Base-by-base conservation (phyloP, 2,329 filamentous ascomycete species). In the Epichloe bromicola region DNA sequence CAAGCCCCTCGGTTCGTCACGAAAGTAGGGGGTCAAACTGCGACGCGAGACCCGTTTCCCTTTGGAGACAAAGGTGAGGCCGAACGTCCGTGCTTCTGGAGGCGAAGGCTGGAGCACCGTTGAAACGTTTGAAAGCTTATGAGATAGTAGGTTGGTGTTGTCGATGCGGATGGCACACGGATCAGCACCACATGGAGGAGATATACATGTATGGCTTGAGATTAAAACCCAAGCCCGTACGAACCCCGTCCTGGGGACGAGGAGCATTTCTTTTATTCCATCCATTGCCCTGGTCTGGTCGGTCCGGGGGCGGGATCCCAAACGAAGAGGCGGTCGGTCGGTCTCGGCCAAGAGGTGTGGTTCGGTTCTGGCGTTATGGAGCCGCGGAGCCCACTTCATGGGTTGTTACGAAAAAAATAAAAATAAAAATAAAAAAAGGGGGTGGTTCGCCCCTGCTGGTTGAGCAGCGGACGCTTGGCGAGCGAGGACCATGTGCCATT, bases 311-410 rank as follows among this genome's bases (percentile, higher is more conserved):
- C 17, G 39, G 39, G 30, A 48, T 48, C 40, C 51, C 38, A 41
- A n/a, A 44, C 37, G 23, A 47, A 26, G n/a, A 40, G 48, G 36
- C 44, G 43, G 51, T 48, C 45, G 44, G 45, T 48, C 48, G 45
- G 48, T 41, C 38, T 50, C 44, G 48, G 48, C 48, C 45, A 45
- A 36, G 45, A 48, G 47, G 33, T 43, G 43, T 38, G 36, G 51
- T 50, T 41, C 46, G 34, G 44, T 14, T 45, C 39, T 48, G 20
- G 48, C 48, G 26, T 53, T 43, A 51, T 51, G 48, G 51, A 53
- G 51, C 39, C 48, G 14, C 39, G 48, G 40, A 48, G 26, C 48
- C 51, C 51, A 53, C 51, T 46, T 51, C 34, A 44, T 56, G 53
- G 51, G 53, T 54, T 57, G 46, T 42, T 52, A 53, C 39, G 10